Base-by-base conservation (phyloP, 2,329 filamentous ascomycete species). In the Pyricularia sp. region DNA sequence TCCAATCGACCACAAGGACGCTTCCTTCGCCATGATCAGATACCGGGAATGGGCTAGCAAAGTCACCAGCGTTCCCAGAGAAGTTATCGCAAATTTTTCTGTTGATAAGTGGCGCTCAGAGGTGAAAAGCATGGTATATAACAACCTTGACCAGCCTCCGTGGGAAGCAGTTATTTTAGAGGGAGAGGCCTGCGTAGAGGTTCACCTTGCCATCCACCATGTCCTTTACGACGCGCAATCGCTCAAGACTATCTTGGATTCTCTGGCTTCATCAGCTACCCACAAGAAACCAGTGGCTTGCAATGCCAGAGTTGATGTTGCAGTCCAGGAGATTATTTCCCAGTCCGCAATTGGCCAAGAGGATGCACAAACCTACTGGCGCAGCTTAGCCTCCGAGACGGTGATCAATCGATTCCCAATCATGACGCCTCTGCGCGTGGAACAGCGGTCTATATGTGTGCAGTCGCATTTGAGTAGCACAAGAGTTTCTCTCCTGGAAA, bases 211-310 rank as follows among this genome's bases (percentile, higher is more conserved):
- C 1, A 79, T 91, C 2, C 88, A 96, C 68, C 93, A 97, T 75
- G 89, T 90, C 0, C 78, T 97, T 0, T 97, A 96, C 69, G 93
- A 97, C 76, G 93, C 91, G 0, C 81, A 85, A 55, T 92, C 91
- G 9, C 76, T 97, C 12, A 78, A 83, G 3, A 71, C 79, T 0
- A 80, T 97, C 0, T 75, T 96, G 1, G 71, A 78, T 0, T 84
- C 88, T 68, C 77, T 96, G n/a, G 31, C 62, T 30, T 7, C 16
- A 16, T 16, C 22, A 16, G 40, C 26, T 13, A 70, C 75, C 2
- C 9, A 73, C 70, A 4, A 66, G 31, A 8, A 0, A 30, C 1
- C 12, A 70, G 2, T 12, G 65, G 1, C 63, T 76, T 1, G n/a
- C 22, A 1, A 71, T 53, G 3, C 63, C 76, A 40, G 65, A 69